A percentile compares a stretch with the other conserved stretches of the same genome.
These are phyloP conservation scores for Rhododendron ferrugineum DNA, from an alignment of 148 eudicot genomes.

Conservation along the genomic window DNA sequence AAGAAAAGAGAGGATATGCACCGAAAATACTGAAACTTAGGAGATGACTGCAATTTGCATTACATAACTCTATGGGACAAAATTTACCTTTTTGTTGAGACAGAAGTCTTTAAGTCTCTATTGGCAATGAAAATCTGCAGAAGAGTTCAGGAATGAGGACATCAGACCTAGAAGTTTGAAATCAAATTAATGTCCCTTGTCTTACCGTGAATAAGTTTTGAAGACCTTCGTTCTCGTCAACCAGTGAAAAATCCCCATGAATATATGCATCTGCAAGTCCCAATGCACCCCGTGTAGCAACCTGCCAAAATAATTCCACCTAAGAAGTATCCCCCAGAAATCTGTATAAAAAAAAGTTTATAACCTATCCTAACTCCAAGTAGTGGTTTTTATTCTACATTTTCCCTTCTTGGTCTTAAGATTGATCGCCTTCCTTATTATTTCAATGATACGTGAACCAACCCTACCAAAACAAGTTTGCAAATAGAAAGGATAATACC, in stretches of 20 bases:
- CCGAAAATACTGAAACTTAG: neutral
- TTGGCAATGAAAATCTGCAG: constrained; percentile 58
- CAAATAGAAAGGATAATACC: constrained; percentile 31
- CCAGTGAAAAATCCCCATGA: constrained; percentile 87
- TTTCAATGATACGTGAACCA: neutral
- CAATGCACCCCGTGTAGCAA: constrained; percentile 77
- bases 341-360: constrained; percentile 26
- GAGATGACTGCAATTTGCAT: neutral
- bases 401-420: neutral
- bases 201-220: constrained; percentile 76
- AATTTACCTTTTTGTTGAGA: constrained; percentile 43
- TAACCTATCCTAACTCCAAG: neutral
- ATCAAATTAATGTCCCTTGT: neutral
- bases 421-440: neutral
- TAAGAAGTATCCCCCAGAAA: neutral
- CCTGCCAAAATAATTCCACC: constrained; percentile 29
- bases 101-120: constrained; percentile 54
- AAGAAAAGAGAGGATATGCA: constrained; percentile 1
- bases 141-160: constrained; percentile 6
- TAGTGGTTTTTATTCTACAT: neutral
- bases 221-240: constrained; percentile 79
- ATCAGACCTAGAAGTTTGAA: neutral
- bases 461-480: neutral
- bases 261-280: constrained; percentile 98
- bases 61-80: neutral